Evolutionary conservation across 1,284 basidiomycete species (phyloP).

Genomic region (Tilletiopsis washingtonensis): DNA sequence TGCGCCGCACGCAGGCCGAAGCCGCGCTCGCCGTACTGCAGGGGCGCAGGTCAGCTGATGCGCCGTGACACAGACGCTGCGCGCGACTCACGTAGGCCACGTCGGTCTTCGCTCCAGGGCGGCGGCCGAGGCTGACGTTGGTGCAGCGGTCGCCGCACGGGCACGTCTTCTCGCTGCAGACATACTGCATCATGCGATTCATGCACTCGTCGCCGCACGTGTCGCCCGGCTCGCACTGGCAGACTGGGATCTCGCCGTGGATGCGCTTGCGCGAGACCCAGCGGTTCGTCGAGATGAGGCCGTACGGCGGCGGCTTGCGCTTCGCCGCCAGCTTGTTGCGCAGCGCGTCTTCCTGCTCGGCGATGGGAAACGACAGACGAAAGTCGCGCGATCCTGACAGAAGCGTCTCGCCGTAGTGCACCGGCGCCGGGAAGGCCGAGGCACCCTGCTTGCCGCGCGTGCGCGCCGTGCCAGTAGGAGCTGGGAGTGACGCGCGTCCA

Average conservation of each 20-base stretch:
- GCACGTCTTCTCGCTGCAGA: slow-evolving; percentile 36
- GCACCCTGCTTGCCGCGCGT: background rate
- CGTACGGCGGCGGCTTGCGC: slow-evolving; percentile 29
- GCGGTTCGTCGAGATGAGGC: slow-evolving; percentile 29
- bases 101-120: slow-evolving; percentile 19
- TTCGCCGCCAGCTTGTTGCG: slow-evolving; percentile 24
- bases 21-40: slow-evolving; percentile 29
- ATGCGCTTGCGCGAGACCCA: slow-evolving; percentile 28
- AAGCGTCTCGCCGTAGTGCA: slow-evolving; percentile 22
- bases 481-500: too few species aligned
- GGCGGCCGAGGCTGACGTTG: slow-evolving; percentile 34
- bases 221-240: slow-evolving; percentile 26
- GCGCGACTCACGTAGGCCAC: slow-evolving; percentile 18
- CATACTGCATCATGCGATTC: slow-evolving; percentile 33
- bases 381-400: slow-evolving; percentile 28
- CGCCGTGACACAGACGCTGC: background rate
- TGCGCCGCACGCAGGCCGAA: slow-evolving; percentile 34
- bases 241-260: slow-evolving; percentile 28
- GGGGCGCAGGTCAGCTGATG: background rate
- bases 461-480: background rate
- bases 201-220: slow-evolving; percentile 34
- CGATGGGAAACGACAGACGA: slow-evolving; percentile 17
- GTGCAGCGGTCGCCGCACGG: slow-evolving; percentile 36
- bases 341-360: slow-evolving; percentile 14
- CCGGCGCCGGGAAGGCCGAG: slow-evolving; percentile 10